Base-by-base conservation (phyloP, 345 rosid genomes). In the Eucalyptus brandiana region DNA sequence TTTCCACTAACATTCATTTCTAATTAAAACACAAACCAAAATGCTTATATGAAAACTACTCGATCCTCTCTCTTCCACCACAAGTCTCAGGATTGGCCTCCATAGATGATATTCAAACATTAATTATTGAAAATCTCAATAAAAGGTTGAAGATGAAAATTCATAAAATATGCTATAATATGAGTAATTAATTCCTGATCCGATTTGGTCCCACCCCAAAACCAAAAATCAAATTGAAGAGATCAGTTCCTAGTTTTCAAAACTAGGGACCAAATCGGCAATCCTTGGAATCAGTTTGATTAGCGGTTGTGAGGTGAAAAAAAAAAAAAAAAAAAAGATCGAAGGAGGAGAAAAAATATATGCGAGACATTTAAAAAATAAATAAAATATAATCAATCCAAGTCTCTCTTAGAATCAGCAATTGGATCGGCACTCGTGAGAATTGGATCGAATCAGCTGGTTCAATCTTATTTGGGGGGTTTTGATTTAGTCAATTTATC, bases 381-480 rank as follows among this genome's bases (percentile, higher is more conserved):
- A 53, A 53, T 53, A 19, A 53, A 53, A 19, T 19, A 19, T 53
- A 53, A 53, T 53, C 11, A 53, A 53, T 53, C 4, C 10, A 53
- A 53, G 11, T 53, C 24, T 53, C 2, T 53, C 58, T 21, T 53
- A 9, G 11, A 53, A 53, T 53, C 5, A 53, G 0, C 58, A 53
- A 53, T 53, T 21, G 58, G 11, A 21, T 0, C 1, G 1, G 5
- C 24, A 53, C 58, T 53, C 2, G 24, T 21, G 58, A 53, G 11
- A 19, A 53, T 3, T 0, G 2, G 2, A 53, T 53, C 11, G 0
- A 53, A 8, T 21, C 1, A 1, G 11, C 2, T 53, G 5, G 58
- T 53, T 53, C 11, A 21, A 53, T 53, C 11, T 53, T 53, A 53
- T 53, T 8, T 8, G 26, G 58, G 26, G 1, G 4, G 2, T 53